These are phyloP conservation scores for Starmera amethionina DNA, from an alignment of 805 yeast genomes.

Conservation along the genomic window DNA sequence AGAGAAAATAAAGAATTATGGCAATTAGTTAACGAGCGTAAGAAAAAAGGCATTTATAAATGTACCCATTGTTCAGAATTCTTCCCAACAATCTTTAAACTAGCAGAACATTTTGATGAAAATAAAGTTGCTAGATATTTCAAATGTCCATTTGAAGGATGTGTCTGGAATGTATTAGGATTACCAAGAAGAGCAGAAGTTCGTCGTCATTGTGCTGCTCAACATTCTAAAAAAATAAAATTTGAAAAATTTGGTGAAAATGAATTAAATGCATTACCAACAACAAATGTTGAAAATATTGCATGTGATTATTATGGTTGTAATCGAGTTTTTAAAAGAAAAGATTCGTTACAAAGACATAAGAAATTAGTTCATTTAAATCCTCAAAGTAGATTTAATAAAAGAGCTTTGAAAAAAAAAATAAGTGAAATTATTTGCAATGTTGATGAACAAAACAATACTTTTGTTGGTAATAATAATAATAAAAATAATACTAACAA, in stretches of 20 bases:
- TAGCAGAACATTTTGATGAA: constrained; percentile 36
- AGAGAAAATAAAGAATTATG: constrained; percentile 17
- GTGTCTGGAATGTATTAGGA: constrained; percentile 42
- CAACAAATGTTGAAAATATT: constrained; percentile 1
- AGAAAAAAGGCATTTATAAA: constrained; percentile 33
- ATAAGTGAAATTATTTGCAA: too few relatives aligned
- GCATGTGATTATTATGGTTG: constrained; percentile 28
- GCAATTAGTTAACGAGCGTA: constrained; percentile 20
- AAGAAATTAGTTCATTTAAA: constrained; percentile 39
- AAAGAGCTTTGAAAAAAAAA: constrained; percentile 18
- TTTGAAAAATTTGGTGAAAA: not conserved
- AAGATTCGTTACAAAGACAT: constrained; percentile 46
- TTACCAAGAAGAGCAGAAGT: constrained; percentile 39
- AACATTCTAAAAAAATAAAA: constrained; percentile 21
- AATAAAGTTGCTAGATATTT: constrained; percentile 26
- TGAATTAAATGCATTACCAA: not conserved
- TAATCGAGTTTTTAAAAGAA: constrained; percentile 37
- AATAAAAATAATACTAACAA: too few relatives aligned
- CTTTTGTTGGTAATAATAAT: too few relatives aligned
- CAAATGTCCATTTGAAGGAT: constrained; percentile 35
- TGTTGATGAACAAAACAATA: too few relatives aligned
- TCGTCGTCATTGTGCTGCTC: constrained; percentile 39
- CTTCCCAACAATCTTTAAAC: constrained; percentile 27
- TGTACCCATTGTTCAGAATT: constrained; percentile 37
- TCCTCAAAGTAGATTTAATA: constrained; percentile 29